Conservation (phyloP, 495 filamentous ascomycete species). For the Neurospora sublineolata region DNA sequence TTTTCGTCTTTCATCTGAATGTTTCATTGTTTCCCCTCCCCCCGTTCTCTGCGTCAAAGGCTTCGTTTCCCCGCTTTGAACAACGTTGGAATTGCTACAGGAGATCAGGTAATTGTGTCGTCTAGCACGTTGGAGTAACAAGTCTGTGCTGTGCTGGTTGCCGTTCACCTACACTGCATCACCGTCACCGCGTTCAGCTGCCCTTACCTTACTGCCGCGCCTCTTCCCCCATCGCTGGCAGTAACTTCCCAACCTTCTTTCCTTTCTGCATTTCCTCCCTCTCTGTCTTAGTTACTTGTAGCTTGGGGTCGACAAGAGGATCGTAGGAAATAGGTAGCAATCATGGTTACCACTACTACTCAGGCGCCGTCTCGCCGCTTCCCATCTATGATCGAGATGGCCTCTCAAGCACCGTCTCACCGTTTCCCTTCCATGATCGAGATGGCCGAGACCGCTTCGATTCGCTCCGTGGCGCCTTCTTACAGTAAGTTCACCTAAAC, state of each 20-base stretch:
- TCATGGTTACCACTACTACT: neutral
- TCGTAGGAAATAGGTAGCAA: neutral
- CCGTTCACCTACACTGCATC: neutral
- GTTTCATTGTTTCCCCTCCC: neutral
- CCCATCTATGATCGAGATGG: neutral
- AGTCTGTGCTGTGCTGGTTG: neutral
- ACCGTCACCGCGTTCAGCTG: neutral
- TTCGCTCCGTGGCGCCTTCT: constrained; percentile 40
- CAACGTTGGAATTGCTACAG: neutral
- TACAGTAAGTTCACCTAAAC: constrained; percentile 29
- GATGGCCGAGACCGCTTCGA: constrained; percentile 35
- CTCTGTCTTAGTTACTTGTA: neutral
- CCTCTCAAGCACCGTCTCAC: neutral
- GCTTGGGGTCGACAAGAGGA: neutral
- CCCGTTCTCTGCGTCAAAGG: neutral
- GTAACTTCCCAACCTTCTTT: neutral
- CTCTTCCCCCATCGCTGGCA: neutral
- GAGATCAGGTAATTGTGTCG: neutral
- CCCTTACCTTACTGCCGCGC: neutral
- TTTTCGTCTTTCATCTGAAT: constrained; percentile 1
- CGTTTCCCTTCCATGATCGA: neutral
- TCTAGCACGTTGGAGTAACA: neutral
- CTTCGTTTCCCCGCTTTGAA: neutral
- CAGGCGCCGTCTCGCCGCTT: neutral
- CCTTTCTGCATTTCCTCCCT: neutral